A percentile compares a stretch with the other conserved stretches of the same genome.
phyloP scores from a whole-genome alignment of 164 flowering plant genomes.

The Vitis amurensis region DNA sequence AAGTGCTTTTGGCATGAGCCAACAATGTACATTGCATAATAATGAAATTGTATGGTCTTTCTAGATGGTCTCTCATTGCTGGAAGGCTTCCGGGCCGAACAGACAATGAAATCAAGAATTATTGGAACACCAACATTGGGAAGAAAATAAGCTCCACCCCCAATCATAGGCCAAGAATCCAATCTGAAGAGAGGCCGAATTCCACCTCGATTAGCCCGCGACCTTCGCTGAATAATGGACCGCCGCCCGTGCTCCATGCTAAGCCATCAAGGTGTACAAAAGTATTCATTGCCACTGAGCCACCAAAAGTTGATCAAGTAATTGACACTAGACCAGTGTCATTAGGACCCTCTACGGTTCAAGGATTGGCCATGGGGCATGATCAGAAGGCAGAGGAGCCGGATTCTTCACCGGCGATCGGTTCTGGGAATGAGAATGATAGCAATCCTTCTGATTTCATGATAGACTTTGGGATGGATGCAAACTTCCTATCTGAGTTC shows the following conservation, averaged over 20 bases:
- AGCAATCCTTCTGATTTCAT: constrained; percentile 3
- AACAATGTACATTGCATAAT: not conserved
- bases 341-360: not conserved
- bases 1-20: not conserved
- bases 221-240: not conserved
- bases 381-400: no score
- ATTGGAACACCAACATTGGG: constrained; percentile 40
- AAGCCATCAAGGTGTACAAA: constrained; percentile 34
- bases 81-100: constrained; percentile 51
- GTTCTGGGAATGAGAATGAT: not conserved
- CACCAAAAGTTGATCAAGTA: not conserved
- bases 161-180: not conserved
- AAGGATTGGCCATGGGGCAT: not conserved
- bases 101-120: constrained; percentile 52
- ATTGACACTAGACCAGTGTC: not conserved
- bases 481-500: constrained; percentile 19
- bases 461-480: constrained; percentile 19
- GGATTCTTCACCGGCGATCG: not conserved
- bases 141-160: constrained; percentile 17
- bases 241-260: constrained; percentile 17
- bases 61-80: constrained; percentile 46
- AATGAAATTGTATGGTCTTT: not conserved
- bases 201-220: not conserved
- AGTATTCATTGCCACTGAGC: constrained; percentile 10
- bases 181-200: not conserved